Conservation (phyloP, 495 filamentous ascomycete genomes). For the Sphaerosporella brunnea region DNA sequence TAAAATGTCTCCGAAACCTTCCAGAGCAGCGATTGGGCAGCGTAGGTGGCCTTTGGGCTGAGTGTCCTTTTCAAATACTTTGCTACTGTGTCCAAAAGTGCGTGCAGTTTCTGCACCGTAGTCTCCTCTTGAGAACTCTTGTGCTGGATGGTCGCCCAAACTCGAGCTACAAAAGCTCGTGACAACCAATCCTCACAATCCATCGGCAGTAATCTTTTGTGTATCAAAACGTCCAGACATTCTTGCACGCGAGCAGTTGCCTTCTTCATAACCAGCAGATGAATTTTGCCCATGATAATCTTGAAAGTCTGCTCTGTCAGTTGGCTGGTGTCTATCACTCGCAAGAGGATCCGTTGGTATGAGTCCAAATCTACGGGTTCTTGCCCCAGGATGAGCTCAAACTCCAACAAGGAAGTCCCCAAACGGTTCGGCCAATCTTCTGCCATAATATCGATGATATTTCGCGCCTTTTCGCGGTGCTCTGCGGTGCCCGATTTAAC, state of each 20-base stretch:
- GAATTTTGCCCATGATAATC: slow-evolving; percentile 49
- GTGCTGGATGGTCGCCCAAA: slow-evolving; percentile 38
- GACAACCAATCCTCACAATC: slow-evolving; percentile 42
- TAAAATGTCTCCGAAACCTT: slow-evolving; percentile 47
- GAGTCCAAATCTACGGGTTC: slow-evolving; percentile 27
- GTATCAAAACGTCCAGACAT: slow-evolving; percentile 43
- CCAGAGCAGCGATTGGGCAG: slow-evolving; percentile 63
- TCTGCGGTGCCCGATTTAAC: slow-evolving; percentile 28
- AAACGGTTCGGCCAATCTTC: slow-evolving; percentile 43
- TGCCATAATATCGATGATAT: slow-evolving; percentile 41
- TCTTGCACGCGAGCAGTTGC: slow-evolving; percentile 33
- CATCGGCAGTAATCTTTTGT: slow-evolving; percentile 26
- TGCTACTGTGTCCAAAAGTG: slow-evolving; percentile 28
- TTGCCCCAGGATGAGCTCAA: slow-evolving; percentile 41
- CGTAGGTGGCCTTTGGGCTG: slow-evolving; percentile 43
- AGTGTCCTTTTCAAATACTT: slow-evolving; percentile 30
- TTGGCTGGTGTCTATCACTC: slow-evolving; percentile 35
- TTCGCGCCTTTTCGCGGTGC: slow-evolving; percentile 35
- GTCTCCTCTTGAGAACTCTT: slow-evolving; percentile 12
- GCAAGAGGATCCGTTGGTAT: slow-evolving; percentile 35
- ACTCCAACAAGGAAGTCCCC: slow-evolving; percentile 47
- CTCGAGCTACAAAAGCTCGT: slow-evolving; percentile 41
- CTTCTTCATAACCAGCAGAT: slow-evolving; percentile 42
- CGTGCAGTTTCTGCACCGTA: slow-evolving; percentile 17
- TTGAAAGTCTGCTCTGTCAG: slow-evolving; percentile 48